These are phyloP conservation scores for Botrytis medusae DNA, from an alignment of 2,329 filamentous ascomycete species.

Conservation along the genomic window DNA sequence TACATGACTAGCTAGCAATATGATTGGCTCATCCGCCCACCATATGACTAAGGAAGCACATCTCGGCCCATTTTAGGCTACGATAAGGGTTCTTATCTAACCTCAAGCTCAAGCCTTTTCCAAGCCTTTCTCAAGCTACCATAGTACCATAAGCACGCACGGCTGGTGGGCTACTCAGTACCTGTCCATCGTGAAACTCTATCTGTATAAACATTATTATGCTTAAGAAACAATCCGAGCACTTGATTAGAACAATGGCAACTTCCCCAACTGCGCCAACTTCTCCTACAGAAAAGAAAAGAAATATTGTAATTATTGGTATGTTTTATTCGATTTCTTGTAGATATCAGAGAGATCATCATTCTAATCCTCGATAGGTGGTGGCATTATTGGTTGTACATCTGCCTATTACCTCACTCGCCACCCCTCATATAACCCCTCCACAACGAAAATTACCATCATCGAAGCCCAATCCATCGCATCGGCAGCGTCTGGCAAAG, in stretches of 20 bases:
- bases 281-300: constrained; percentile 10
- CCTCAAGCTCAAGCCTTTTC: background rate
- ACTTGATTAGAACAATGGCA: constrained; percentile 10
- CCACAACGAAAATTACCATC: constrained; percentile 75
- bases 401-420: constrained; percentile 89
- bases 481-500: constrained; percentile 91
- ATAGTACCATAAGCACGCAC: background rate
- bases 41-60: background rate
- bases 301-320: constrained; percentile 41
- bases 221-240: background rate
- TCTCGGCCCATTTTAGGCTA: fast-evolving
- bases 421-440: constrained; percentile 75
- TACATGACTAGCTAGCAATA: too few species aligned
- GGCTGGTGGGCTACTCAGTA: background rate
- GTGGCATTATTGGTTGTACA: constrained; percentile 88
- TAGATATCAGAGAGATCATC: constrained; percentile 44
- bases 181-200: background rate
- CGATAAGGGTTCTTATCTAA: background rate
- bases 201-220: background rate
- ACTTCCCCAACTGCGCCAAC: background rate
- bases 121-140: too few species aligned
- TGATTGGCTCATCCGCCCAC: too few species aligned
- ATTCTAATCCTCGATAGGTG: constrained; percentile 47
- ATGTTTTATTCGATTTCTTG: constrained; percentile 49
- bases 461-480: constrained; percentile 85